Base-by-base conservation (phyloP, 352 stramenopile species). In the Peronospora tabacina region DNA sequence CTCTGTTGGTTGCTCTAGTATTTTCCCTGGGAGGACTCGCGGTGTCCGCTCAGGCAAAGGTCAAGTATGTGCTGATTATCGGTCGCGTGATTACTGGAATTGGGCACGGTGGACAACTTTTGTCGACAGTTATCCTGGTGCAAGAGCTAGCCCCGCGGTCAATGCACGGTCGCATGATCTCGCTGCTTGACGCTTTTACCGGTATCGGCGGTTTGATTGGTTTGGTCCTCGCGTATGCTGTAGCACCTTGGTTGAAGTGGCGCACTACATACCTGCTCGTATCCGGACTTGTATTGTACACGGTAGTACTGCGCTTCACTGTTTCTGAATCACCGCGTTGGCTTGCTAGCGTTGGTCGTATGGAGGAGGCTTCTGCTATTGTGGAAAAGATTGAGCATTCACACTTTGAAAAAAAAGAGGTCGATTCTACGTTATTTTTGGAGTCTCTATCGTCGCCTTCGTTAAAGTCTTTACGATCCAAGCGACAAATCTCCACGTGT, bases 301-400 rank as follows among this genome's bases (percentile, higher is more conserved):
- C 55, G 4, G 22, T 49, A n/a, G 45, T 63, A 26, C 12, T 67
- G 24, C 49, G 50, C 8, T 46, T 70, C 24, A 49, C 35, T 4
- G 13, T 76, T 22, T 60, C 66, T 22, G 69, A 79, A 36, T 79
- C 69, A 8, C 69, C 69, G 37, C 64, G 63, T n/a, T 79, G 69
- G 69, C 59, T 79, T 20, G 55, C 49, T 22, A 57, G 44, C 41
- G 47, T 68, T 10, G 59, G 63, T 13, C 55, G 55, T 0, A 61
- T 12, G 11, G 36, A 69, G n/a, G 60, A 79, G 52, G 54, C 60
- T 39, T 7, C 15, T 22, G 26, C 19, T n/a, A 26, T 64, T 16
- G 17, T 68, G 12, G 45, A 64, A 38, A 46, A 58, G 26, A 53
- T 64, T 9, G 45, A 64, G 26, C 32, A 19, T 7, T 47, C 17